Evolutionary conservation across 176 grass and related monocot genomes (phyloP), one percentile per base, ranked within the genome.

Genomic region (Carex kokanica): DNA sequence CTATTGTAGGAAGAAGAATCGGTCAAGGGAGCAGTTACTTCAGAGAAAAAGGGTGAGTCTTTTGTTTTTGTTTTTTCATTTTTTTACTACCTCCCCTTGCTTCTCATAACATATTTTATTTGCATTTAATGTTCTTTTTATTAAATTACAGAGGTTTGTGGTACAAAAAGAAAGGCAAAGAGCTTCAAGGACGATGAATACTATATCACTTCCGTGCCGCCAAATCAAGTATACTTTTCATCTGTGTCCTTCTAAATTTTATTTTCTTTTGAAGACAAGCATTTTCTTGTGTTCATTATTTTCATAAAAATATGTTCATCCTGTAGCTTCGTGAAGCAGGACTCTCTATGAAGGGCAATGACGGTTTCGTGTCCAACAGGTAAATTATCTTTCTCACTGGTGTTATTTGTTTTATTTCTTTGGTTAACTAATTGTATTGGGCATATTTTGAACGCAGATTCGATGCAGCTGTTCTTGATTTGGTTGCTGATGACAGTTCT

Each of bases 191-290:
- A 98, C 14, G 96, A 95, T 38, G 96, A 98, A 20, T 93, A 84
- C 89, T 98, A 93, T 79, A 98, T 98, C 85, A 98, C 88, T 88
- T 88, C 93, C 57, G 84, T 98, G 68, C 96, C 93, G n/a, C 90
- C 88, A 86, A 95, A 98, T 67, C 96, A 98, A 34, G 96, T 93
- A 95, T 58, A 49, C 31, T 38, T 86, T 45, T 0, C 21, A 70
- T 63, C 14, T 64, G 27, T 83, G 27, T 52, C 16, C 16, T 21
- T 60, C n/a, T 14, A 60, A 61, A 36, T 27, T 52, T 23, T 51
- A 62, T 36, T 58, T 36, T 77, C 25, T 64, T 64, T 62, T 45
- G 8, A 83, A 36, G 23, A 74, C 52, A 40, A 38, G 9, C 16
- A 75, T 21, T 79, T 79, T 79, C 43, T 29, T 16, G 25, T 64